A percentile compares a stretch with the other conserved stretches of the same genome.
Conservation (phyloP, 345 rosid genomes). For the Salix viminalis region DNA sequence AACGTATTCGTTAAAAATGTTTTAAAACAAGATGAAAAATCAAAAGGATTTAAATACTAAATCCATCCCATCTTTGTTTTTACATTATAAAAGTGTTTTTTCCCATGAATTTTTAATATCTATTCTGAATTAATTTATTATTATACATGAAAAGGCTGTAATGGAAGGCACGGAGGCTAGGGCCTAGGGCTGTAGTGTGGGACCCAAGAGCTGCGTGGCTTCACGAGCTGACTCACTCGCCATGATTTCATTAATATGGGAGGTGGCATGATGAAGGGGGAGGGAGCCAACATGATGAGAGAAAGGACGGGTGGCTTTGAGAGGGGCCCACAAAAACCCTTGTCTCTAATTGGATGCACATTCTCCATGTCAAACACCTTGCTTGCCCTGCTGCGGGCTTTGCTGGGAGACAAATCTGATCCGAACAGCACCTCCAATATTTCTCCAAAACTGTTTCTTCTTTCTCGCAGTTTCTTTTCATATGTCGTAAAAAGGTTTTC, state of each 20-base stretch:
- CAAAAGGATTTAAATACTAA: no score
- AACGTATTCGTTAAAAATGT: no score
- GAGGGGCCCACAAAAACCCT: constrained; percentile 15
- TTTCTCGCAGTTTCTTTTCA: no score
- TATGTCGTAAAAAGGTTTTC: no score
- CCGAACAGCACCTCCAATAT: not conserved
- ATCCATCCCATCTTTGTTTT: no score
- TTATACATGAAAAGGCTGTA: no score
- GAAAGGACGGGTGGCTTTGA: constrained; percentile 11
- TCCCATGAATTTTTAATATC: no score
- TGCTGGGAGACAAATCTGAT: constrained; percentile 7
- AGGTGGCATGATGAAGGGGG: constrained; percentile 19
- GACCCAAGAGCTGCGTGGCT: constrained; percentile 13
- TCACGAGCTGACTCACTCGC: constrained; percentile 23
- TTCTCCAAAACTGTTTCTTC: not conserved
- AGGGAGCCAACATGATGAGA: constrained; percentile 9
- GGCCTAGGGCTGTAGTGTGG: constrained; percentile 13
- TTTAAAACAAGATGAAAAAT: no score
- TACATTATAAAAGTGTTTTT: no score
- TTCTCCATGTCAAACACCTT: constrained; percentile 17
- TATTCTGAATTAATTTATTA: no score
- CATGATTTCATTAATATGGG: constrained; percentile 25
- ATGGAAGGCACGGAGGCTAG: not conserved
- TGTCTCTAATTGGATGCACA: constrained; percentile 14
- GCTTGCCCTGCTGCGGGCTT: not conserved